Conservation (phyloP, 2,329 filamentous ascomycete genomes). For the Davidsoniella neocaledoniae region DNA sequence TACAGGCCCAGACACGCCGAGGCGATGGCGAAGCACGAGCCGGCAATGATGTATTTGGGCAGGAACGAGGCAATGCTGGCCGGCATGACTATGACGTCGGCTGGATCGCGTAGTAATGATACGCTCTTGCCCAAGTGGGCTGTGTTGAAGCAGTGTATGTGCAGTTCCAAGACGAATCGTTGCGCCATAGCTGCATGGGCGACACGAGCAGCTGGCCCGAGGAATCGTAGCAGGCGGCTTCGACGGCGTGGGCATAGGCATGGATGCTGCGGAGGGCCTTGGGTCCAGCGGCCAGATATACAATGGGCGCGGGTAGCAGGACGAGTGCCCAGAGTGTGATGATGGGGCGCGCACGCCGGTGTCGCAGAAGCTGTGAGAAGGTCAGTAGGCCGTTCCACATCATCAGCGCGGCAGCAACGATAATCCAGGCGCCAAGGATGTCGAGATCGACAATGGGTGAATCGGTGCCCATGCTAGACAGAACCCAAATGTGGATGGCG, state of each 20-base stretch:
- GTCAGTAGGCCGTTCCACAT: conserved; percentile 12
- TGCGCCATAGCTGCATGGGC: conserved; percentile 11
- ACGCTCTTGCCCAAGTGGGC: not conserved
- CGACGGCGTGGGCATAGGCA: conserved; percentile 9
- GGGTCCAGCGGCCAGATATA: conserved; percentile 9
- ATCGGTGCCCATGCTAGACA: conserved; percentile 8
- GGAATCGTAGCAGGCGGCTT: conserved; percentile 9
- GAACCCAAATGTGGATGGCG: conserved; percentile 11
- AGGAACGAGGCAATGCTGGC: conserved; percentile 10
- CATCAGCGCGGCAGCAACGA: conserved; percentile 9
- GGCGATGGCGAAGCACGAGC: conserved; percentile 8
- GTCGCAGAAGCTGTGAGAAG: conserved; percentile 9
- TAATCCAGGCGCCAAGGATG: conserved; percentile 9
- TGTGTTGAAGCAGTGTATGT: conserved; percentile 10
- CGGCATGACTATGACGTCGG: conserved; percentile 9
- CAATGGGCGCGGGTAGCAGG: conserved; percentile 11
- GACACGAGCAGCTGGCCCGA: conserved; percentile 7
- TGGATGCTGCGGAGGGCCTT: conserved; percentile 10
- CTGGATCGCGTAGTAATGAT: conserved; percentile 8
- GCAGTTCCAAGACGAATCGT: conserved; percentile 12
- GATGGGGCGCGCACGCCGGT: conserved; percentile 12
- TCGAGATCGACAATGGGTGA: conserved; percentile 9
- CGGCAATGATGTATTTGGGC: conserved; percentile 10
- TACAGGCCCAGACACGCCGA: conserved; percentile 8
- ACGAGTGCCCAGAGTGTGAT: conserved; percentile 10